Evolutionary conservation across 129 eudicot species (phyloP), one percentile per base, ranked within the genome.

Genomic region (Rutidosis leptorrhynchoides): DNA sequence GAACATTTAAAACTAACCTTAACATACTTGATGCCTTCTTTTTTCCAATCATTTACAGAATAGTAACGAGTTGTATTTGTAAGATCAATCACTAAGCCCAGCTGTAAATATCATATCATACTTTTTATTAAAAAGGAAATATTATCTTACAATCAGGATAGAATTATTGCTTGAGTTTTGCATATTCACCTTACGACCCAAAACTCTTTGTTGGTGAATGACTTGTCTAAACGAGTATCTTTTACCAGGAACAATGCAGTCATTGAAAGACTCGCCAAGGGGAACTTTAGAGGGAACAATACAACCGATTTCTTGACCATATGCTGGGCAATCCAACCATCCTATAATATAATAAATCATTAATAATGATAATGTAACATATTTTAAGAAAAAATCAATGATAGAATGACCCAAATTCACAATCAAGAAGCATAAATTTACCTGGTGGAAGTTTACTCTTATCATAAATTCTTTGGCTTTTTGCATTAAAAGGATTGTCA

Each of bases 161-260:
- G 40, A 54, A 55, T 49, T 46, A 60, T 49, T 37, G 15, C 23
- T 32, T 48, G 26, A 48, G n/a, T 24, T 54, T 30, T 16, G 21
- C 28, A 57, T 25, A 72, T 83, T 51, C n/a, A 82, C 98, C 87
- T 88, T 88, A 67, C 95, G 85, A 7, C 84, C 83, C 62, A 84
- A 67, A 77, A 93, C 95, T 77, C 95, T 80, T 61, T 85, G 91
- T 79, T 82, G 91, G 81, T 93, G 96, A 56, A 88, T 74, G 82
- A 93, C 98, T 82, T 93, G 98, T 84, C 83, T 86, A 68, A 70
- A 93, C 25, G 98, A 85, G 85, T 93, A 93, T 88, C 98, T 85
- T 82, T 77, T 93, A 72, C 98, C 98, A 76, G 98, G 98, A 68
- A 74, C 70, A 67, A 93, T 79, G 75, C 77, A 68, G 65, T 83